A percentile compares a stretch with the other conserved stretches of the same genome.
Conservation (phyloP, 306 rosid species). For the apple (Malus domestica) region DNA sequence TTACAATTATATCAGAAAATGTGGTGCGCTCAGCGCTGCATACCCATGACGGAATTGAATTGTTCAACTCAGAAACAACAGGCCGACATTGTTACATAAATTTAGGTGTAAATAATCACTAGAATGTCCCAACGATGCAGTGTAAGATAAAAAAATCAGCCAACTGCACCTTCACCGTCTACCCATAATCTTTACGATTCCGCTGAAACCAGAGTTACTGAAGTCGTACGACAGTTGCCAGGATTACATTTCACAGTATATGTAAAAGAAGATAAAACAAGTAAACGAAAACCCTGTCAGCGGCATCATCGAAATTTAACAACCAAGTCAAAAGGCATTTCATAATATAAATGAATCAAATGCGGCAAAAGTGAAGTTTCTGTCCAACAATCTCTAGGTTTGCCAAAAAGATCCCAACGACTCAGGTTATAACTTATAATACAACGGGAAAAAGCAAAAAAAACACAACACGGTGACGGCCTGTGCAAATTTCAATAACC, state of each 20-base stretch:
- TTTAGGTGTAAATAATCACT: background rate
- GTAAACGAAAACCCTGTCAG: background rate
- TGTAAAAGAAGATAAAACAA: background rate
- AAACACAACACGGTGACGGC: conserved; percentile 23
- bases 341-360: conserved; percentile 5
- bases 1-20: too few relatives aligned
- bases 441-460: background rate
- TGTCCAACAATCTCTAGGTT: conserved; percentile 18
- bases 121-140: background rate
- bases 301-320: background rate
- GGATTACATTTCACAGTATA: background rate
- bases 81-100: background rate
- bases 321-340: background rate
- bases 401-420: background rate
- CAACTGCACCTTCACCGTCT: background rate
- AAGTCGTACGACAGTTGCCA: background rate
- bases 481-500: conserved; percentile 82
- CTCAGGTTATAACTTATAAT: conserved; percentile 21
- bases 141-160: background rate
- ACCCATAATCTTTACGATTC: background rate
- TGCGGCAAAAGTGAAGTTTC: conserved; percentile 4
- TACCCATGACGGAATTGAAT: background rate
- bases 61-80: background rate
- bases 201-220: background rate
- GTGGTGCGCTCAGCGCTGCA: background rate